Evolutionary conservation across 2,329 filamentous ascomycete species (phyloP), one percentile per base, ranked within the genome.

Genomic region (Xylariaceae sp.): DNA sequence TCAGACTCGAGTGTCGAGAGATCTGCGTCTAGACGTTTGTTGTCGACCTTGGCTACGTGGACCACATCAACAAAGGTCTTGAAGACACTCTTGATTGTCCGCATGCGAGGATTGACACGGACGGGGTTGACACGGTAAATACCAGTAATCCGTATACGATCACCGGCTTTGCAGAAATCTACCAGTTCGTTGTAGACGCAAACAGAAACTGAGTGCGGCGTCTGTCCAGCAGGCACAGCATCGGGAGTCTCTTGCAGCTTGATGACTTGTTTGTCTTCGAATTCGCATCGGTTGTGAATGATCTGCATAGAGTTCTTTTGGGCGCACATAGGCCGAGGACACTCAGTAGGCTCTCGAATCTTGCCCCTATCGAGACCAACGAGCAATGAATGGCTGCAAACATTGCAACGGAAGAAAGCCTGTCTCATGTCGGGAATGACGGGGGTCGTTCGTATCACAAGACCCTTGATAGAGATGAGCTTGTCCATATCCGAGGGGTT

Each of bases 361-460:
- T 93, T 94, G 73, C 95, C 94, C 69, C 94, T 88, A 72, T 99
- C 94, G 69, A 99, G 88, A 58, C 92, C 89, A 57, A 97, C 91
- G 64, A 89, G 90, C 62, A 96, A 85, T 3, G 90, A 93, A 75
- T 97, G 91, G 69, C 92, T 91, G 76, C 94, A 99, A 30, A 93
- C 85, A 60, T 91, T 90, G 77, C 94, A 99, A 64, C 90, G 89
- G 84, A 99, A 99, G 77, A 96, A 97, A 0, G 94, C 94, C 72
- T 96, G 90, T 76, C 95, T 97, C 95, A 99, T 99, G 69, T 99
- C 94, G 0, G 94, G 94, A 65, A 99, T 97, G 65, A 99, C 90
- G 0, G 94, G 92, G 0, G 94, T 97, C 2, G 94, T 89, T 63
- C 94, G 87, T 69, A 99, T 99, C 61, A 99, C 94, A 13, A 99